Percentiles rank a stretch among this genome's conserved stretches.
Conservation (phyloP, 495 filamentous ascomycete species). For the Xylaria sp. region DNA sequence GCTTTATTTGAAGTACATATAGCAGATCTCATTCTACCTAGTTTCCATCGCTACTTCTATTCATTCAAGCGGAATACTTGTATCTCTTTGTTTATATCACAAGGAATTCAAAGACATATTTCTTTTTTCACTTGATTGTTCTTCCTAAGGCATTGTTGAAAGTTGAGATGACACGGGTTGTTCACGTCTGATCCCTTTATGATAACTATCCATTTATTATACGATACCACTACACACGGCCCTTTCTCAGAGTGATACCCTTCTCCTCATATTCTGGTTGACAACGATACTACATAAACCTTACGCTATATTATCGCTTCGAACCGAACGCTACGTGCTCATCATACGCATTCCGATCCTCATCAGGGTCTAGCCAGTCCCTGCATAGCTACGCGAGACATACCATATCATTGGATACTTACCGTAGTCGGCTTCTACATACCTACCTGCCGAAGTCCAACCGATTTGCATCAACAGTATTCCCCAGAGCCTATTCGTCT, state of each 20-base stretch:
- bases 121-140: neutral
- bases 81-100: neutral
- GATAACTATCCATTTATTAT: neutral
- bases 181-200: neutral
- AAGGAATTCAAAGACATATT: neutral
- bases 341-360: neutral
- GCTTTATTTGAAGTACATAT: neutral
- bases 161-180: neutral
- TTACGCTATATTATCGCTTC: neutral
- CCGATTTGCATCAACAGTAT: neutral
- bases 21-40: neutral
- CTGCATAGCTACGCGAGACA: slow-evolving; percentile 5
- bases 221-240: neutral
- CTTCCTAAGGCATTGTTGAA: neutral
- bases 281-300: neutral
- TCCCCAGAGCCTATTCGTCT: neutral
- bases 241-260: neutral
- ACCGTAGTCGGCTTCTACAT: neutral
- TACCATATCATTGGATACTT: neutral
- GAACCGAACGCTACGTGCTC: neutral
- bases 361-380: neutral
- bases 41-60: neutral
- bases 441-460: neutral
- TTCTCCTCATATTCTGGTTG: neutral
- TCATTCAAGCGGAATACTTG: neutral